Base-by-base conservation (phyloP, 176 grass and related monocot species). In the Otatea glauca region DNA sequence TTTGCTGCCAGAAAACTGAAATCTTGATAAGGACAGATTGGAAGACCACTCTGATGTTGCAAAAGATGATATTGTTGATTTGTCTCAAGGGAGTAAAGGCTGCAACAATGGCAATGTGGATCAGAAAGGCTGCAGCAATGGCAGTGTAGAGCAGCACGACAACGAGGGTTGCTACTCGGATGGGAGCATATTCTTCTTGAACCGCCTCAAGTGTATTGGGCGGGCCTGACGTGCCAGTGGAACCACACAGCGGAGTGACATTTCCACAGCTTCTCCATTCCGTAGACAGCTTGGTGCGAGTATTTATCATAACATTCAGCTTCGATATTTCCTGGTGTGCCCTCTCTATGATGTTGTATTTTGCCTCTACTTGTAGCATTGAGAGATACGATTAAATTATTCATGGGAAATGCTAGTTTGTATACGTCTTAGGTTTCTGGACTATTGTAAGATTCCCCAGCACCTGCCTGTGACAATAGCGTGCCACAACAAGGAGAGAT, bases 261-360 rank as follows among this genome's bases (percentile, higher is more conserved):
- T 85, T 97, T 41, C 88, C 80, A 42, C 88, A 97, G 68, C 94
- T 97, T 81, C 75, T 97, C 51, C 88, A 97, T 72, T 88, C 94
- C 1, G 42, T 92, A 38, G 63, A 85, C 11, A 92, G 9, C 49
- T 83, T 97, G 68, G 35, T 91, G 76, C 92, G 75, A 86, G 70
- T 97, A 73, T 97, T 97, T 59, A 79, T 94, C 11, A 88, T 90
- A 83, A 97, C 94, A 65, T 97, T 97, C 89, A 97, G 92, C 59
- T 94, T 84, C 14, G 86, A 97, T 84, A 83, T 94, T 92, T 78
- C 94, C 75, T 97, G 94, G 94, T 97, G 39, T 18, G 88, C 21
- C 39, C 37, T 66, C 77, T 71, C 72, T 72, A 50, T 10, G 48
- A 4, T 75, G 2, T 8, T 32, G 7, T 24, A 14, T 27, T 70